These are phyloP conservation scores for Fomes fomentarius DNA, from an alignment of 1,284 basidiomycete genomes.

Conservation along the genomic window DNA sequence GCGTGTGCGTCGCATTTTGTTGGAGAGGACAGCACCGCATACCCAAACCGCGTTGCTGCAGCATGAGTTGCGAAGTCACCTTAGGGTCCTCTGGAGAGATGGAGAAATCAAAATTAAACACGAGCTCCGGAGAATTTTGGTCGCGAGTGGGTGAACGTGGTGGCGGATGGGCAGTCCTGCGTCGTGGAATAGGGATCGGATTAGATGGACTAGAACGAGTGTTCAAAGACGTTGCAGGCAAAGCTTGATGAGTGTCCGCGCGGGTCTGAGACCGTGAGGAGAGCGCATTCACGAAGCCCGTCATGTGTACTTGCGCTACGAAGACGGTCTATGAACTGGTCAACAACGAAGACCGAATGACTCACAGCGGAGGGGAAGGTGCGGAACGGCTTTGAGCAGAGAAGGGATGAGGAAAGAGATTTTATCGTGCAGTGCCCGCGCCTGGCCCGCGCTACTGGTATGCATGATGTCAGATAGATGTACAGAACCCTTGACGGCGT, in stretches of 20 bases:
- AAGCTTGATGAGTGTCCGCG: background rate
- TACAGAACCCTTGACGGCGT: background rate
- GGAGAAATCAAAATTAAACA: slow-evolving; percentile 28
- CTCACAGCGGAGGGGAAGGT: background rate
- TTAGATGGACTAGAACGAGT: slow-evolving; percentile 4
- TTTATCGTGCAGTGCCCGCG: slow-evolving; percentile 3
- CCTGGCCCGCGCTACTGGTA: no score
- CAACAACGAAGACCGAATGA: no score
- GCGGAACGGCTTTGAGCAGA: background rate
- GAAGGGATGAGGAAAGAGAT: background rate
- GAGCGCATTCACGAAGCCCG: background rate
- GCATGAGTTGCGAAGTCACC: slow-evolving; percentile 4
- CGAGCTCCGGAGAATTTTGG: slow-evolving; percentile 22
- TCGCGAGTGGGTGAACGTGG: slow-evolving; percentile 20
- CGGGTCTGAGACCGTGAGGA: background rate
- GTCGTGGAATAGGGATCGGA: slow-evolving; percentile 26
- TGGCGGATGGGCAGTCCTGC: slow-evolving; percentile 15
- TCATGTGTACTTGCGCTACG: background rate
- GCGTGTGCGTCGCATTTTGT: slow-evolving; percentile 7
- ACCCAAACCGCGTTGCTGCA: slow-evolving; percentile 20
- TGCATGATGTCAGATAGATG: slow-evolving; percentile 1
- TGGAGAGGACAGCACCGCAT: slow-evolving; percentile 18
- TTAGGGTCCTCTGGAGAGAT: slow-evolving; percentile 20
- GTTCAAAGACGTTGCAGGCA: background rate
- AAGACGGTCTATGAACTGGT: background rate